phyloP scores from a whole-genome alignment of 345 rosid genomes.

The Hypericum perforatum region DNA sequence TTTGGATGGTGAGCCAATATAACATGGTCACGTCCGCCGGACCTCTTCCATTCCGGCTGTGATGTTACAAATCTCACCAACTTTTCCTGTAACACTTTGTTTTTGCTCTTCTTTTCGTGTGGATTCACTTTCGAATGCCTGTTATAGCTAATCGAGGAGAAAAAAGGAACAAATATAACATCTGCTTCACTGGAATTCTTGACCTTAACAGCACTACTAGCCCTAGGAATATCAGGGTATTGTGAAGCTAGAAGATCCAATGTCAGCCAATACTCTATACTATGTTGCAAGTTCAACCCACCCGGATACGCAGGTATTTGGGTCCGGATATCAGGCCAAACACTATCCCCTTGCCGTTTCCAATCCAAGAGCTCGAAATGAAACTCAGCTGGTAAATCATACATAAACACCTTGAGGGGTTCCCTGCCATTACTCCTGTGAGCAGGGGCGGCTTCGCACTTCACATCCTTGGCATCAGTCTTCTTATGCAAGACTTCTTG shows the following conservation, averaged over 20 bases:
- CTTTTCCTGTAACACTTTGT: conserved; percentile 58
- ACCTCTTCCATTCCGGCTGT: conserved; percentile 67
- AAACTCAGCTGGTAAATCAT: conserved; percentile 76
- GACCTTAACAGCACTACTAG: conserved; percentile 57
- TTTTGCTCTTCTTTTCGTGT: conserved; percentile 46
- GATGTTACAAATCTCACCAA: conserved; percentile 46
- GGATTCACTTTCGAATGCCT: conserved; percentile 54
- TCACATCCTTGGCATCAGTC: conserved; percentile 5
- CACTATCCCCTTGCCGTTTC: conserved; percentile 40
- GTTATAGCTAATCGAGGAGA: conserved; percentile 82
- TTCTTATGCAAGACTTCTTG: background rate
- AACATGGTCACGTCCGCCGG: conserved; percentile 71
- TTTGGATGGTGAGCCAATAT: conserved; percentile 93
- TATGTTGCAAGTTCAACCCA: conserved; percentile 89
- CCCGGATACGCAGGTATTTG: conserved; percentile 70
- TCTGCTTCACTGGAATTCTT: conserved; percentile 79
- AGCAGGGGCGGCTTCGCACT: conserved; percentile 6
- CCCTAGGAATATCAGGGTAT: conserved; percentile 30
- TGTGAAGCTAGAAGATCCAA: conserved; percentile 80
- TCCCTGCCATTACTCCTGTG: conserved; percentile 1
- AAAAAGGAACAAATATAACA: conserved; percentile 71
- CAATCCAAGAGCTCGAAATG: conserved; percentile 78
- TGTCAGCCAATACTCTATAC: conserved; percentile 91
- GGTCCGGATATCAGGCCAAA: conserved; percentile 72
- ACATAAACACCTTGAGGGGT: conserved; percentile 73